phyloP scores from a whole-genome alignment of 164 flowering plant species.

The Pachysandra terminalis region DNA sequence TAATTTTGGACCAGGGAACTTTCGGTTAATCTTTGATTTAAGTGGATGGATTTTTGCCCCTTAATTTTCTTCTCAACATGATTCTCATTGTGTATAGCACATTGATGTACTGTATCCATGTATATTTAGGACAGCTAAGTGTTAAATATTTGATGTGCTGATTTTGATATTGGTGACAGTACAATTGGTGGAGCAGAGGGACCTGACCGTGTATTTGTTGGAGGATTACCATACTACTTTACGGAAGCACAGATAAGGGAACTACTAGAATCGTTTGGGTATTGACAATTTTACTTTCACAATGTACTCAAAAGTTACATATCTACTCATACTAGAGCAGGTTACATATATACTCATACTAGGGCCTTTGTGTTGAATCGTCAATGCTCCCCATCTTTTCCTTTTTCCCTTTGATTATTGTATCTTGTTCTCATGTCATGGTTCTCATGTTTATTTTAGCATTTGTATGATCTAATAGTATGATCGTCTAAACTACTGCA shows the following conservation, averaged over 20 bases:
- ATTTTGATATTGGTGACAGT: slow-evolving; percentile 28
- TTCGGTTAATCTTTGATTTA: no score
- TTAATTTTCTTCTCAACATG: neutral
- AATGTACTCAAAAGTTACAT: no score
- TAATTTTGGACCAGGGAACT: no score
- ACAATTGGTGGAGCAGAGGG: slow-evolving; percentile 69
- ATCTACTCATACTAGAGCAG: no score
- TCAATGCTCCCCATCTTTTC: neutral
- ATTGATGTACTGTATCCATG: neutral
- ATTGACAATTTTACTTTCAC: slow-evolving; percentile 17
- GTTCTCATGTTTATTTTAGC: neutral
- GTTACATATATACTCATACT: neutral
- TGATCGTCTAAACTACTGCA: slow-evolving; percentile 24
- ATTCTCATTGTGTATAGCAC: no score
- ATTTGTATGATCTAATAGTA: slow-evolving; percentile 6
- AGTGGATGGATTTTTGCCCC: no score
- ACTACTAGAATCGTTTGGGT: slow-evolving; percentile 81
- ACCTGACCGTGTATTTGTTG: slow-evolving; percentile 81
- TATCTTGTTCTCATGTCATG: neutral
- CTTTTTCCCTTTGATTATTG: neutral
- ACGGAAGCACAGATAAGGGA: slow-evolving; percentile 74
- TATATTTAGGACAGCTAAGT: neutral
- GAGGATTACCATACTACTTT: slow-evolving; percentile 84
- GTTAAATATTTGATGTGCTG: slow-evolving; percentile 5
- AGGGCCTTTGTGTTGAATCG: neutral